These are phyloP conservation scores for Fusarium verrucosum DNA, from an alignment of 2,329 filamentous ascomycete species.

Conservation along the genomic window DNA sequence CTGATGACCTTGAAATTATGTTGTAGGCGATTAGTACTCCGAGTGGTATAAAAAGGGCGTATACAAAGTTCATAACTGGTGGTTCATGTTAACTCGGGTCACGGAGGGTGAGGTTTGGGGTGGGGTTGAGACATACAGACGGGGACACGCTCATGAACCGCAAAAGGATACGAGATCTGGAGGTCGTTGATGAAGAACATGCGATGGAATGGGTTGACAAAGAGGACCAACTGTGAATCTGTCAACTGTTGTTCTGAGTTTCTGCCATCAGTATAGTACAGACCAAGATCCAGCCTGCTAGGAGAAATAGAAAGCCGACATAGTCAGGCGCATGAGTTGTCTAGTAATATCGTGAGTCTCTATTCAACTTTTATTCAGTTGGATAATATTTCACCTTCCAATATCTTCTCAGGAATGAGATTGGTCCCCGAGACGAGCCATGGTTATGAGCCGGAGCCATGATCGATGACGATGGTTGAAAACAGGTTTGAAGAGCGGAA, in stretches of 20 bases:
- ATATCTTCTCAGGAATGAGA: conserved; percentile 51
- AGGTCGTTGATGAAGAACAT: conserved; percentile 92
- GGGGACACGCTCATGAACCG: conserved; percentile 82
- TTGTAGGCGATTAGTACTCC: conserved; percentile 73
- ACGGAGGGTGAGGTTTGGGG: neutral
- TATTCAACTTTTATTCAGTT: neutral
- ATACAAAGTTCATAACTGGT: conserved; percentile 77
- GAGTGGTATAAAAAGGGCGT: conserved; percentile 78
- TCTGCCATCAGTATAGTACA: conserved; percentile 30
- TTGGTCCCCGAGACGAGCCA: conserved; percentile 31
- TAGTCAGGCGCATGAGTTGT: conserved; percentile 91
- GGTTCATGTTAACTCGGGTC: neutral
- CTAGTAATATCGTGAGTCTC: conserved; percentile 49
- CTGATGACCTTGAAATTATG: conserved; percentile 65
- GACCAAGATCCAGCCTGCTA: conserved; percentile 72
- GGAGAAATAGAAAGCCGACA: conserved; percentile 76
- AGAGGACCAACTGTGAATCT: conserved; percentile 42
- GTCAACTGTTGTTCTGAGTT: conserved; percentile 1
- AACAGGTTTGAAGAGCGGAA: conserved; percentile 1
- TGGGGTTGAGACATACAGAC: conserved; percentile 65
- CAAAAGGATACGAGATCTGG: conserved; percentile 86
- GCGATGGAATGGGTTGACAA: conserved; percentile 86
- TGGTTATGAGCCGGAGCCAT: conserved; percentile 44
- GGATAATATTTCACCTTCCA: conserved; percentile 55
- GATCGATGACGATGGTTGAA: conserved; percentile 2